Evolutionary conservation across 1,284 basidiomycete genomes (phyloP), one percentile per base, ranked within the genome.

Genomic region (Pascua guehoae): DNA sequence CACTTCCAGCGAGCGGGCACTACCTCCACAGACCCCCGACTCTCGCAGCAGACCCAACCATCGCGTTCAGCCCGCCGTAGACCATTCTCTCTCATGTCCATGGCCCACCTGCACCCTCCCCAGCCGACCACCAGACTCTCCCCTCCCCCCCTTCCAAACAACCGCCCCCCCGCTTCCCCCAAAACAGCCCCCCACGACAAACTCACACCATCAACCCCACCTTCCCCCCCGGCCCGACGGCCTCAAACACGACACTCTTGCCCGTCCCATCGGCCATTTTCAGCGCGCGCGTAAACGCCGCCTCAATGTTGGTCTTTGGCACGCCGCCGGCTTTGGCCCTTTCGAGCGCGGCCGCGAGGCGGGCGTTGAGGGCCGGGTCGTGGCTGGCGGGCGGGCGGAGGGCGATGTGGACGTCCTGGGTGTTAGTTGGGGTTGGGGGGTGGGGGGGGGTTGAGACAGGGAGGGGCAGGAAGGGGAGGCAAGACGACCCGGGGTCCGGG

Each of bases 241-340:
- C 88, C 73, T 91, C 89, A 68, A 89, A 91, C 8, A 82, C 80
- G 10, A 75, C 65, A 14, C 49, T 64, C 57, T 76, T 72, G 17
- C 74, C 73, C 0, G 62, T 60, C 1, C 71, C 72, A 41, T 73
- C 73, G 7, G 69, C 63, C 10, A 62, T 59, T 18, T 61, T 63
- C 38, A 50, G 54, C 0, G 72, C 73, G 78, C 83, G 85, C 16
- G 81, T 82, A 51, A 91, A 77, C 0, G 88, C 86, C 41, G 80
- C 84, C 66, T 88, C 86, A 5, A 91, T 84, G 68, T 88, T 89
- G 42, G 86, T 83, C 68, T 85, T 91, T 0, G 89, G 89, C 41
- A 91, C 83, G 40, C 87, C 87, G 42, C 80, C 78, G 0, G 84
- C 81, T 69, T 82, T 86, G 0, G 85, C 85, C 54, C 82, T 80